These are phyloP conservation scores for Colletotrichum gloeosporioides DNA, from an alignment of 2,329 filamentous ascomycete genomes.

Conservation along the genomic window DNA sequence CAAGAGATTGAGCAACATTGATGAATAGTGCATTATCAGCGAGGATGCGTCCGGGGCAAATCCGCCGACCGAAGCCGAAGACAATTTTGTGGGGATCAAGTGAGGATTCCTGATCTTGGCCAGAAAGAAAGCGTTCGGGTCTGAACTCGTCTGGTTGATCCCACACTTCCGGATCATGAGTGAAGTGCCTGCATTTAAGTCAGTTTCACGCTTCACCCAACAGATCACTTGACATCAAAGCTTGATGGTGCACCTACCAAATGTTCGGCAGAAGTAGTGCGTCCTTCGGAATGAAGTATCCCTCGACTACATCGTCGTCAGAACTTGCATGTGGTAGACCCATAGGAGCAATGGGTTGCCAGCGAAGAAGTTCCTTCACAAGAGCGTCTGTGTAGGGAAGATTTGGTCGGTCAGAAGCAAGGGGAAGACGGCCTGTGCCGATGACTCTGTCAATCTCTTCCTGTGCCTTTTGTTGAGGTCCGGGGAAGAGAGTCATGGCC, in stretches of 20 bases:
- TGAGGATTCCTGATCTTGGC: constrained; percentile 7
- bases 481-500: constrained; percentile 51
- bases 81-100: constrained; percentile 19
- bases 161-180: constrained; percentile 72
- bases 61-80: constrained; percentile 26
- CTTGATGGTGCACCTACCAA: constrained; percentile 38
- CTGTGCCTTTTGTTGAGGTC: constrained; percentile 50
- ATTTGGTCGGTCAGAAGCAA: constrained; percentile 49
- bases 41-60: constrained; percentile 26
- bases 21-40: constrained; percentile 27
- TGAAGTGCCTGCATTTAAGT: neutral
- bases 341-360: constrained; percentile 58
- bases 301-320: constrained; percentile 19
- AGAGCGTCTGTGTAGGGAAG: constrained; percentile 60
- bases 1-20: constrained; percentile 44
- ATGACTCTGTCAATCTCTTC: constrained; percentile 58
- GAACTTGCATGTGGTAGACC: constrained; percentile 41
- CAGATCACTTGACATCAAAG: too few relatives aligned
- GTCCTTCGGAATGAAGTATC: constrained; percentile 18
- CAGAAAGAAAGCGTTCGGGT: constrained; percentile 36
- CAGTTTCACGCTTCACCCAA: accelerated
- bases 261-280: constrained; percentile 26
- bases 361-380: constrained; percentile 61
- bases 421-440: constrained; percentile 50
- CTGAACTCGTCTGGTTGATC: constrained; percentile 40